phyloP scores from a whole-genome alignment of 163 green algal species.

The Prototheca cutis region DNA sequence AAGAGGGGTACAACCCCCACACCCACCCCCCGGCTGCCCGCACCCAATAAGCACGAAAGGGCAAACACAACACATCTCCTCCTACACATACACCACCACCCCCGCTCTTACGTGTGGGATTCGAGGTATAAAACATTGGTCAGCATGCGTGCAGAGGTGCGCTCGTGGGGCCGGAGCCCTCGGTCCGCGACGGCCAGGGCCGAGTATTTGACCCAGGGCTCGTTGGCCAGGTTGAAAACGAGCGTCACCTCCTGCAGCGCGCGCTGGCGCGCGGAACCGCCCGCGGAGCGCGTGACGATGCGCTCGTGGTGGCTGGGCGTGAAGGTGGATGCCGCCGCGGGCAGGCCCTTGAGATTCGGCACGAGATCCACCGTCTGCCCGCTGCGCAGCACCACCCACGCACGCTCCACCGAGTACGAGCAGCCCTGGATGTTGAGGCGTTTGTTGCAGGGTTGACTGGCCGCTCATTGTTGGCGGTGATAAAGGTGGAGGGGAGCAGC shows the following conservation, averaged over 20 bases:
- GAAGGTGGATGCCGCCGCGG: slow-evolving; percentile 64
- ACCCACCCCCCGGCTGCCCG: no score
- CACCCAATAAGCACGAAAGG: not conserved
- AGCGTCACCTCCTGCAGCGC: slow-evolving; percentile 75
- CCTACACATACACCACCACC: slow-evolving; percentile 10
- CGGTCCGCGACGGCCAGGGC: slow-evolving; percentile 70
- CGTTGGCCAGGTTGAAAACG: slow-evolving; percentile 94
- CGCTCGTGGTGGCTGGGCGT: slow-evolving; percentile 49
- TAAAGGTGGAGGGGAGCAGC: no score
- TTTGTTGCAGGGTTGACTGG: no score
- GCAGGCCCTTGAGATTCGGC: slow-evolving; percentile 34
- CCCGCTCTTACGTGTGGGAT: slow-evolving; percentile 36
- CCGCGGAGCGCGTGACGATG: slow-evolving; percentile 32
- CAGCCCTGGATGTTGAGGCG: slow-evolving; percentile 26
- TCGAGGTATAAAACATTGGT: slow-evolving; percentile 78
- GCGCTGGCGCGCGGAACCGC: slow-evolving; percentile 26
- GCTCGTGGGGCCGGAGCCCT: slow-evolving; percentile 74
- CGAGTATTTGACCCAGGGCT: slow-evolving; percentile 96
- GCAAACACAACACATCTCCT: not conserved
- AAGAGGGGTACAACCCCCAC: no score
- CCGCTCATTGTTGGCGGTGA: no score
- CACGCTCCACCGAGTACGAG: slow-evolving; percentile 64
- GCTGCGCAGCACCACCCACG: slow-evolving; percentile 53
- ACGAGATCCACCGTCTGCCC: slow-evolving; percentile 49
- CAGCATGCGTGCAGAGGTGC: slow-evolving; percentile 72